Conservation (phyloP, 805 yeast species). For the Candida ulmi region DNA sequence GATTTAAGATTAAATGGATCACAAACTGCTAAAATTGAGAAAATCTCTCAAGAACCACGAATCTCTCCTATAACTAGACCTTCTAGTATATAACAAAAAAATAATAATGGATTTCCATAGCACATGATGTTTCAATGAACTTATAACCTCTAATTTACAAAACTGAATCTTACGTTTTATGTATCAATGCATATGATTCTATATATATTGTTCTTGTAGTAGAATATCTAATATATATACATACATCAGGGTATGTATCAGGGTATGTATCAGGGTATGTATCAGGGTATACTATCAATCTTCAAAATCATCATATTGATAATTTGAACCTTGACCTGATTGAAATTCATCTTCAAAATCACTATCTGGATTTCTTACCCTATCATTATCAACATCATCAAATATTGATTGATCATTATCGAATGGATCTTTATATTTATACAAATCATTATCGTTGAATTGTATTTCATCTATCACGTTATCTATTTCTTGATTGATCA, state of each 20-base stretch:
- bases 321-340: background rate
- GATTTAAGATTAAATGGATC: conserved; percentile 9
- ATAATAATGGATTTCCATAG: too few species aligned
- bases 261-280: too few species aligned
- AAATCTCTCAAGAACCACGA: conserved; percentile 1
- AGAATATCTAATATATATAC: too few species aligned
- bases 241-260: too few species aligned
- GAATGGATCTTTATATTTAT: too few species aligned
- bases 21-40: conserved; percentile 9
- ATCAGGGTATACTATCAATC: background rate
- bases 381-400: background rate
- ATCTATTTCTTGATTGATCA: too few species aligned
- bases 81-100: background rate
- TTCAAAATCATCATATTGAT: background rate
- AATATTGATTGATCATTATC: too few species aligned
- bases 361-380: background rate
- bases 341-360: background rate
- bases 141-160: background rate
- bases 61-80: background rate
- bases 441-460: too few species aligned
- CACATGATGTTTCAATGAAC: too few species aligned
- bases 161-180: background rate
- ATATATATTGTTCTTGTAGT: too few species aligned
- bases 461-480: too few species aligned
- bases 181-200: background rate